Conservation (phyloP, 1,284 basidiomycete genomes). For the Cryptococcus amylolentus region DNA sequence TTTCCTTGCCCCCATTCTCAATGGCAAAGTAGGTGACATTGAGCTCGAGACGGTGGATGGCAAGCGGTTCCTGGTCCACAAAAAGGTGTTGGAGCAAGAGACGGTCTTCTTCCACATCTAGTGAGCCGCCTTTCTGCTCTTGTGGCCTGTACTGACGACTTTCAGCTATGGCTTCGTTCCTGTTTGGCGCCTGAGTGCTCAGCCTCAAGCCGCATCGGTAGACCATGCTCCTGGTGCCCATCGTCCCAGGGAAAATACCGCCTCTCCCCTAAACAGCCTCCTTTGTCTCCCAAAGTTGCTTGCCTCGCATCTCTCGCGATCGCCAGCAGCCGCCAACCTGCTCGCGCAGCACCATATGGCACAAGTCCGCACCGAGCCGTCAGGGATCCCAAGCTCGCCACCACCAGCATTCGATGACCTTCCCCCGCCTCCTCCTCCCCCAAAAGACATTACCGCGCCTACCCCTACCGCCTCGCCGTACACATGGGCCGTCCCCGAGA, state of each 20-base stretch:
- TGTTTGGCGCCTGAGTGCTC: conserved; percentile 28
- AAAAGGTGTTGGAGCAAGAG: conserved; percentile 34
- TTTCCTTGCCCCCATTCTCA: conserved; percentile 27
- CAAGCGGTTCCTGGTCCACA: conserved; percentile 37
- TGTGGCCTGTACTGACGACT: neutral
- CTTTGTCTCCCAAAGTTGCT: conserved; percentile 30
- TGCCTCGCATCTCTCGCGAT: conserved; percentile 12
- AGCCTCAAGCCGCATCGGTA: conserved; percentile 1
- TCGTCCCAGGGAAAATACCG: neutral
- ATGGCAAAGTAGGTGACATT: conserved; percentile 31
- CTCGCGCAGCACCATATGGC: neutral
- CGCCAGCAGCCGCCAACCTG: neutral
- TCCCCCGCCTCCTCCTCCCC: conserved; percentile 12
- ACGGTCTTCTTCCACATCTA: conserved; percentile 46
- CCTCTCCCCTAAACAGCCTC: conserved; percentile 14
- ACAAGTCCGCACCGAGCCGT: neutral
- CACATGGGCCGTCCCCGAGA: conserved; percentile 38
- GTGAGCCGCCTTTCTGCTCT: conserved; percentile 19
- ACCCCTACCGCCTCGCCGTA: conserved; percentile 36
- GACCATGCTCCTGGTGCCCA: neutral
- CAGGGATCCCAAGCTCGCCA: neutral
- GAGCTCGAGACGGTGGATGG: conserved; percentile 39
- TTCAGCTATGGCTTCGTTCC: conserved; percentile 41
- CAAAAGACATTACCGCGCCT: conserved; percentile 27
- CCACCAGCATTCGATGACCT: neutral